Evolutionary conservation across 208 protist genomes (phyloP), one percentile per base, ranked within the genome.

Genomic region (Crithidia fasciculata): DNA sequence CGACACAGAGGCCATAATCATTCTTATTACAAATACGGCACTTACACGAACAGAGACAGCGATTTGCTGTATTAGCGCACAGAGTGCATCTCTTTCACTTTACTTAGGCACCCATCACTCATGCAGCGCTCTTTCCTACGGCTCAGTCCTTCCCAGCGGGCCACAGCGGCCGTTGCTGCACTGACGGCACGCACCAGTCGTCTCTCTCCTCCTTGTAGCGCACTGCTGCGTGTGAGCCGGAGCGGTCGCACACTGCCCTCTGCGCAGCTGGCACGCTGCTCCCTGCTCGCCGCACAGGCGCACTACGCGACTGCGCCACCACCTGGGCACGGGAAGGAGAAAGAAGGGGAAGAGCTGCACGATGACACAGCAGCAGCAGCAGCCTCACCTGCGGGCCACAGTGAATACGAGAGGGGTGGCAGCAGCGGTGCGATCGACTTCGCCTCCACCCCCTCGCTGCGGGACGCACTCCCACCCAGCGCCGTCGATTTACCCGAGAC

Each of bases 401-500:
- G 28, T 28, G 28, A 0, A 28, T 28, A 8, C 18, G 55, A 7
- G 28, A 28, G 0, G 0, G 52, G 10, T 19, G 8, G 52, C 6
- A 7, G 16, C 6, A 36, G 61, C 10, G 28, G 8, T 19, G 39
- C 68, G 16, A 40, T 16, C 19, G 36, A 47, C 18, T 19, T 50
- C 44, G 3, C 59, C 8, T 47, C 78, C 74, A 37, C 69, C 1
- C 69, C 88, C 19, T 81, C 86, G 15, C 72, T 84, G 5, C 88
- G 88, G 10, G 72, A 56, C 15, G 67, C 83, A 4, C 73, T 87
- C 9, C 81, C 88, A 5, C 91, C 89, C 7, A 84, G 74, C 37
- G 88, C 80, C 8, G 59, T 83, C 6, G 84, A 89, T 18, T 76
- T 91, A 62, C 87, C 91, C 0, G 87, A 93, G 68, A 68, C 57